These are phyloP conservation scores for Lycium barbarum DNA, from an alignment of 257 asterid genomes.

Conservation along the genomic window DNA sequence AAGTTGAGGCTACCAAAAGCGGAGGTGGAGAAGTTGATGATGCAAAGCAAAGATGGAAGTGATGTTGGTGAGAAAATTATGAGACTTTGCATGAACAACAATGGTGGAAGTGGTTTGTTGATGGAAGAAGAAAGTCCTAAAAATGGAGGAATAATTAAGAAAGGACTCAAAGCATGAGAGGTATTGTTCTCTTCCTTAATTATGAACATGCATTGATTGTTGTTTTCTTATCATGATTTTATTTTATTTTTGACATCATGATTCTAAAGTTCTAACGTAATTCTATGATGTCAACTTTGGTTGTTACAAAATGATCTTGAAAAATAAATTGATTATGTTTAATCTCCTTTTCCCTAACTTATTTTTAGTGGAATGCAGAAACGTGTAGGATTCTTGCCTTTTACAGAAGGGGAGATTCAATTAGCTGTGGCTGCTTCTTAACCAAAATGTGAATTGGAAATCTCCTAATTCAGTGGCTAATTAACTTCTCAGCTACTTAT, in stretches of 20 bases:
- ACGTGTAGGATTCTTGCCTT: conserved; percentile 81
- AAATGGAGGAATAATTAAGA: conserved; percentile 38
- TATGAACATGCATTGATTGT: too few species aligned
- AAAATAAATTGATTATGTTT: neutral
- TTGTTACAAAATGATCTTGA: neutral
- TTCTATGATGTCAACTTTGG: neutral
- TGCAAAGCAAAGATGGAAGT: conserved; percentile 61
- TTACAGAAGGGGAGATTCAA: conserved; percentile 74
- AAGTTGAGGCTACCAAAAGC: conserved; percentile 76
- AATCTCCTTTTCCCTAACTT: neutral
- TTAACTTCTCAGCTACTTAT: too few species aligned
- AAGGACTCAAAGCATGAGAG: conserved; percentile 61
- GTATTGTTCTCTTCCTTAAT: conserved; percentile 39
- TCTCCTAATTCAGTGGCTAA: too few species aligned
- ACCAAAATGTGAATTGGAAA: neutral
- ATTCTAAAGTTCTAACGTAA: neutral
- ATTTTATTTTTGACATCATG: neutral
- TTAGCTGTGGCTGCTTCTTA: conserved; percentile 55
- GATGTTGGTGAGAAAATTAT: conserved; percentile 75
- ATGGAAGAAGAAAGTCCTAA: conserved; percentile 21
- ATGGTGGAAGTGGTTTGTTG: neutral
- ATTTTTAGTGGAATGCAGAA: conserved; percentile 56
- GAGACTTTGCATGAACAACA: conserved; percentile 52
- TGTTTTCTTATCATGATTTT: neutral
- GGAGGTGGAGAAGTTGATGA: conserved; percentile 80